Percentiles rank a stretch among this genome's conserved stretches.
phyloP scores from a whole-genome alignment of 208 protist species.

The Trypanosoma boissoni region DNA sequence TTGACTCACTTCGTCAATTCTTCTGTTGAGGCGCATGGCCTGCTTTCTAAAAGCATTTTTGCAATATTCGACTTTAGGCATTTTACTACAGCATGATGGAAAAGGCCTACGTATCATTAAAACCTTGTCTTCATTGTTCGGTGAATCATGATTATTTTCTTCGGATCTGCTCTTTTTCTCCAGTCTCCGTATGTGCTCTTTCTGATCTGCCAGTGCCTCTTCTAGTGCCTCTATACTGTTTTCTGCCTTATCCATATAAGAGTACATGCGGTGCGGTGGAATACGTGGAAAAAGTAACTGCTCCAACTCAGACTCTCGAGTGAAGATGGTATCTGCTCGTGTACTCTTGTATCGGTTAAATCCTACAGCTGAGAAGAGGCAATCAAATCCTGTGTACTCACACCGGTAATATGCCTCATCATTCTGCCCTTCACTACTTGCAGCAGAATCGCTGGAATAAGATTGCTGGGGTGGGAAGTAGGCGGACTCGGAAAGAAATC shows the following conservation, averaged over 20 bases:
- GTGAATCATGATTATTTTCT: too few species aligned
- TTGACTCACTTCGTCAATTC: conserved; percentile 38
- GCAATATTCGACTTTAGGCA: conserved; percentile 53
- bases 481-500: conserved; percentile 38
- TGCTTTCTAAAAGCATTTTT: conserved; percentile 34
- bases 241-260: conserved; percentile 53
- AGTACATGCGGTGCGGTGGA: conserved; percentile 50
- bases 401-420: conserved; percentile 22
- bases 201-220: conserved; percentile 70
- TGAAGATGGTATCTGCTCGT: conserved; percentile 50
- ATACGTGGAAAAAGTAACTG: conserved; percentile 67
- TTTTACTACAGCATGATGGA: conserved; percentile 39
- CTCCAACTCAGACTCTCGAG: conserved; percentile 39
- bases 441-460: background rate
- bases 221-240: conserved; percentile 58
- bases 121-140: conserved; percentile 6
- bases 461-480: conserved; percentile 44
- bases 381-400: conserved; percentile 53
- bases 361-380: conserved; percentile 53
- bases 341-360: conserved; percentile 48
- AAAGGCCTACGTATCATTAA: conserved; percentile 23
- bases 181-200: conserved; percentile 24
- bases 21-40: conserved; percentile 41
- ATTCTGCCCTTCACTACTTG: conserved; percentile 5
- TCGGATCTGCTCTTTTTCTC: background rate